Evolutionary conservation across 345 rosid species (phyloP).

Genomic region (Eucalyptus curtisii): DNA sequence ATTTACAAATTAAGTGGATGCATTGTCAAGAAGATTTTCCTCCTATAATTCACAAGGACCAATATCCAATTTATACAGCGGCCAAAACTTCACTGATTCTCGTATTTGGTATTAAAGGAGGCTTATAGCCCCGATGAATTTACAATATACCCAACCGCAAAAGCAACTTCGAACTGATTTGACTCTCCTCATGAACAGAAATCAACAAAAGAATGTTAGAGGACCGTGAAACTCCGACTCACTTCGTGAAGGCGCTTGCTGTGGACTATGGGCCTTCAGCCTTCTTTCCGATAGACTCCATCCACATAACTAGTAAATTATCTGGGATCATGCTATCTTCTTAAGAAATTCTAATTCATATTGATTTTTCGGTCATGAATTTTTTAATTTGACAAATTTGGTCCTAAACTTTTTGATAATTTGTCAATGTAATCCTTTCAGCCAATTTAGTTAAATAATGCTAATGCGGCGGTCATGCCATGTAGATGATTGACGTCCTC

Average conservation of each 20-base stretch:
- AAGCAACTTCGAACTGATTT: neutral
- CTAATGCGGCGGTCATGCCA: neutral
- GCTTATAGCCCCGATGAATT: neutral
- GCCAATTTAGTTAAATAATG: neutral
- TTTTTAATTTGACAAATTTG: neutral
- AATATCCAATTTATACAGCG: neutral
- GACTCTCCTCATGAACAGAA: neutral
- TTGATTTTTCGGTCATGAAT: neutral
- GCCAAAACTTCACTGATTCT: neutral
- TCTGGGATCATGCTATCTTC: neutral
- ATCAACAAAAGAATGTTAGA: neutral
- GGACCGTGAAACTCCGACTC: neutral
- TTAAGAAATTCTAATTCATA: neutral
- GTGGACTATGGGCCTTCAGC: neutral
- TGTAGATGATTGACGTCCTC: fast-evolving
- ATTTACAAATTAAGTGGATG: neutral
- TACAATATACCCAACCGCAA: neutral
- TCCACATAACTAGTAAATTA: neutral
- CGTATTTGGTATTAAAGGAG: neutral
- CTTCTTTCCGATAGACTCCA: neutral
- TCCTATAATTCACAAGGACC: neutral
- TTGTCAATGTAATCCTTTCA: fast-evolving
- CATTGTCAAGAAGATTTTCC: neutral
- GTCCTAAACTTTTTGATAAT: neutral
- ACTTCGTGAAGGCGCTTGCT: neutral